Evolutionary conservation across 1,284 basidiomycete genomes (phyloP), one percentile per base, ranked within the genome.

Genomic region (Omphalotus olearius): DNA sequence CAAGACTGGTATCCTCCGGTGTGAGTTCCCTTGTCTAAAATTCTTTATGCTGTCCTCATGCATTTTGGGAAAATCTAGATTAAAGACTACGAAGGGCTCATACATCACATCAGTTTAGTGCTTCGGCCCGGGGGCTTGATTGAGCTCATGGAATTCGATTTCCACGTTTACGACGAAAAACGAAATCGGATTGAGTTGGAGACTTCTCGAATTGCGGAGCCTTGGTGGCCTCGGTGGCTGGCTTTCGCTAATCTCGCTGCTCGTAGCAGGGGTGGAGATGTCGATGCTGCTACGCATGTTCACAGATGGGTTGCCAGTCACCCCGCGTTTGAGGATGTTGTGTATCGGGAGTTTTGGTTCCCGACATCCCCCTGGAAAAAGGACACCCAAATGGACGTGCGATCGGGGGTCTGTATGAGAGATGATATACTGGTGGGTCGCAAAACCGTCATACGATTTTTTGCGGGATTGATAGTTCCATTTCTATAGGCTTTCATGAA

Each of bases 71-170:
- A 16, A 57, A 49, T 39, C 56, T 58, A 88, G 83, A 83, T 91
- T 53, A 80, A 75, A 57, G 82, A 90, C 62, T 91, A 83, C 58
- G 68, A 71, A 10, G 70, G 66, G 17, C 67, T 90, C 52, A 75
- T 90, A 54, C 74, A 88, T 65, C 83, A 89, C 53, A 82, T 87
- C 44, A 72, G 75, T 39, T 77, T 75, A 51, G 78, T 82, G 38
- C 72, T 91, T 45, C 78, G 85, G 43, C 85, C 87, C 2, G 79
- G 80, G 28, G 88, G 88, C 30, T 71, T 90, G 39, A 63, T 88
- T 54, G 74, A 83, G 48, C 58, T 89, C 33, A 68, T 76, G 48
- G 88, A 91, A 66, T 84, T 81, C 61, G 85, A 86, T 53, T 90
- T 87, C 61, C 65, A 70, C 52, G 68, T 78, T 9, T 82, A 86